phyloP scores from a whole-genome alignment of 202 grass and related monocot species.

The Bolboschoenoplectus hybrid region DNA sequence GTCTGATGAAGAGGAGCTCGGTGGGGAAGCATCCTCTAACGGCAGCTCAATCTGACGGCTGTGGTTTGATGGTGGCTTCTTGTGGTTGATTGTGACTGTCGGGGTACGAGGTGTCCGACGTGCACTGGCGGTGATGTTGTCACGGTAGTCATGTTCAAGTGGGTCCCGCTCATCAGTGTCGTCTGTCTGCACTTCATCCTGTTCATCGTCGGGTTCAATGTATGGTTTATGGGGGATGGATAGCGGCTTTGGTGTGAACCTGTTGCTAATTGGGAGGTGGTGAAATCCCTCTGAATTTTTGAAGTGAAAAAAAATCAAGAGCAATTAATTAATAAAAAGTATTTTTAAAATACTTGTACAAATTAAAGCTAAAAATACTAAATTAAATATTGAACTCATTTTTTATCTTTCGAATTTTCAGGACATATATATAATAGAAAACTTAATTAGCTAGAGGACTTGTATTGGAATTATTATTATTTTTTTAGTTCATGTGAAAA shows the following conservation, averaged over 20 bases:
- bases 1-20: slow-evolving; percentile 53
- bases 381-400: background rate
- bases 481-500: background rate
- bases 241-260: slow-evolving; percentile 54
- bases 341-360: background rate
- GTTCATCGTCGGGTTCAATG: slow-evolving; percentile 52
- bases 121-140: background rate
- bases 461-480: background rate
- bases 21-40: slow-evolving; percentile 68
- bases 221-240: slow-evolving; percentile 53
- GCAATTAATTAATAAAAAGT: background rate
- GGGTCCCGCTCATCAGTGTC: slow-evolving; percentile 50
- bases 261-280: slow-evolving; percentile 55
- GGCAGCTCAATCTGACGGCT: slow-evolving; percentile 67
- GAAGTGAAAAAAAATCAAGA: background rate
- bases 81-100: slow-evolving; percentile 39
- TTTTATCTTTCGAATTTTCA: background rate
- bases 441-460: background rate
- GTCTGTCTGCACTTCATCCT: slow-evolving; percentile 45
- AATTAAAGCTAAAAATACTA: background rate
- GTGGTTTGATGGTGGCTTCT: slow-evolving; percentile 49
- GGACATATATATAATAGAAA: slow-evolving; percentile 29
- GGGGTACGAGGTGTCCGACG: slow-evolving; percentile 24
- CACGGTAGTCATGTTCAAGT: slow-evolving; percentile 43
- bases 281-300: slow-evolving; percentile 51